Base-by-base conservation (phyloP, 768 basidiomycete species). In the Pisolithus microcarpus region DNA sequence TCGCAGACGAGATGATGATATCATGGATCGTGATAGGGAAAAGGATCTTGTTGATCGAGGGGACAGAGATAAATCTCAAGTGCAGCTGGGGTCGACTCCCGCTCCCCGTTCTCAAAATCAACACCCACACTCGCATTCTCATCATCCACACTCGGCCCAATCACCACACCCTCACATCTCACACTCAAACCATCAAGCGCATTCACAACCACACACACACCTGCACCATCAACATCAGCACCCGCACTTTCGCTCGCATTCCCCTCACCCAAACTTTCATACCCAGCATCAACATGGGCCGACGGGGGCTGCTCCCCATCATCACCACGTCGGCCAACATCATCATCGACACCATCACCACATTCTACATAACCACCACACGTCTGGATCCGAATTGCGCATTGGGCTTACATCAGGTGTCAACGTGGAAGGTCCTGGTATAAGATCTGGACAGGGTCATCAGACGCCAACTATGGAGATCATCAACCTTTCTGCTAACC, bases 301-400 rank as follows among this genome's bases (percentile, higher is more conserved):
- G 23, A 60, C 43, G 3, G 43, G 43, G 23, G 15, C 61, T 40
- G 72, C 48, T 43, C 56, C 56, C 7, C 52, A 52, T 7, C 57
- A 58, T 43, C 70, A 73, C 48, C 54, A 51, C 47, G 43, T 56
- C 48, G 57, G 60, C 5, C 60, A 59, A 44, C 68, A 69, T 49
- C 78, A 78, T 52, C 79, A 72, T 55, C 77, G 74, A 48, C 73
- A 72, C 26, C 72, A 74, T 36, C 68, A 72, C 52, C 71, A 74
- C 50, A 65, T 72, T 34, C 56, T 68, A n/a, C 77, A 77, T 46
- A 79, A 82, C 51, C 77, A 80, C 51, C 80, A 81, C 54, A 71
- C 73, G 8, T 52, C 52, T 28, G 54, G 56, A 49, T 43, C 48
- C 5, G 40, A 47, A 36, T 47, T 30, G 10, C 45, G 34, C 9